Evolutionary conservation across 805 yeast species (phyloP), one percentile per base, ranked within the genome.

Genomic region (Jamesozyma rosinii): DNA sequence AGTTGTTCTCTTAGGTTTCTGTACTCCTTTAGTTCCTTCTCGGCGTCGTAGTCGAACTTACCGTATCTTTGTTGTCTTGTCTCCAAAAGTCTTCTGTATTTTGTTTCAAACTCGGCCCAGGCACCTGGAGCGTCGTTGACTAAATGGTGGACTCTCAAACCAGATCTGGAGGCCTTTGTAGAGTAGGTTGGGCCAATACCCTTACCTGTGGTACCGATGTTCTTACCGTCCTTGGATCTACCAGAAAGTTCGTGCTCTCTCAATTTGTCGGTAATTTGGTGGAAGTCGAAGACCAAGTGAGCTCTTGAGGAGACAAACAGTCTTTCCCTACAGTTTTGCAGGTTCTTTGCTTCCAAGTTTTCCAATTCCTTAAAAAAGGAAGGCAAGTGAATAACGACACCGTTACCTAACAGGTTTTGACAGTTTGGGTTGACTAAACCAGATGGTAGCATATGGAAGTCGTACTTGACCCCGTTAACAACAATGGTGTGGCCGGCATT

Each of bases 401-500:
- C 98, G 26, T 90, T 82, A 47, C 98, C 98, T 53, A 92, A 77
- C 54, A 92, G 69, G 68, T 92, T 92, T 55, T 73, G 68, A 69
- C 98, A 92, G 45, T 83, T 82, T 48, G 92, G 88, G 64, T 92
- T 92, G 47, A 92, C 95, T 50, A 92, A 76, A n/a, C 98, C 98
- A 9, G 96, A 86, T 17, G 98, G 98, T 49, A 92, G 77, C 95
- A 92, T 90, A 70, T 92, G 98, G 82, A 92, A 92, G 65, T 92
- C 98, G 63, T 89, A 92, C 67, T 88, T 90, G 58, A 74, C 75
- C 37, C 79, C 82, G 47, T 80, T 79, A 41, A 88, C 98, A 39
- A 92, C 97, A 58, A 92, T 92, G 36, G 99, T 92, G 66, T 92
- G 99, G 30, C 99, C 99, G 24, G 99, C 99, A 63, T 92, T 92